Conservation (phyloP, 306 rosid species). For the Elaeagnus macrophylla region DNA sequence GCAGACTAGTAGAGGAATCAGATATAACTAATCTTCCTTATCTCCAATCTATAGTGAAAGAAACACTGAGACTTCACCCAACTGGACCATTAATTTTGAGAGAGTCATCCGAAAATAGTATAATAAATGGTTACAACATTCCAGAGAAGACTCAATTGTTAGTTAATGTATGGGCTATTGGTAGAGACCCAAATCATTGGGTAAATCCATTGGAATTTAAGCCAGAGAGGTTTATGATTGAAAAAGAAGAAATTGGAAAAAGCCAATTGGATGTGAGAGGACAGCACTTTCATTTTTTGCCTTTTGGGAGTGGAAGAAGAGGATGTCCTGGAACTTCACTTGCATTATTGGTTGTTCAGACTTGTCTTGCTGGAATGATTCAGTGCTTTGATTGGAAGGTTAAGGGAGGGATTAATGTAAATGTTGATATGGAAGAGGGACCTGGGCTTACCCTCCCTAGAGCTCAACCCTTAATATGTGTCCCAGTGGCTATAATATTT, state of each 20-base stretch:
- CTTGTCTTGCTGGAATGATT: conserved; percentile 53
- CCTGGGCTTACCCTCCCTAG: conserved; percentile 58
- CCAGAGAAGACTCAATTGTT: conserved; percentile 54
- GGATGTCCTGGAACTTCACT: conserved; percentile 70
- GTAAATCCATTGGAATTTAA: conserved; percentile 55
- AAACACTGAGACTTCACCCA: conserved; percentile 78
- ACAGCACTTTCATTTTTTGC: conserved; percentile 38
- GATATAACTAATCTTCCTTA: conserved; percentile 56
- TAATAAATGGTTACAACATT: conserved; percentile 48
- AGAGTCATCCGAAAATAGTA: conserved; percentile 42
- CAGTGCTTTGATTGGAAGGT: conserved; percentile 75
- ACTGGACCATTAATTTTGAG: conserved; percentile 59
- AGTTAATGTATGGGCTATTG: conserved; percentile 71
- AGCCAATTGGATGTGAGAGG: conserved; percentile 40
- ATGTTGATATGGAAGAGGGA: conserved; percentile 53
- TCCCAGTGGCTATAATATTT: conserved; percentile 30
- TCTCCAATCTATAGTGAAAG: conserved; percentile 70
- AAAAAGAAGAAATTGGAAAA: conserved; percentile 23
- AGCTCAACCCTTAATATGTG: conserved; percentile 43
- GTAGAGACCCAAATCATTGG: conserved; percentile 69
- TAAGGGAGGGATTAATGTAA: conserved; percentile 3
- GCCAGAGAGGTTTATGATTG: conserved; percentile 54
- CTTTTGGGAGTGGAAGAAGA: conserved; percentile 87
- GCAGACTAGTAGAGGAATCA: conserved; percentile 51
- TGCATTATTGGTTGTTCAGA: conserved; percentile 58